Conservation (phyloP, 768 basidiomycete species). For the Tylopilus sp. region DNA sequence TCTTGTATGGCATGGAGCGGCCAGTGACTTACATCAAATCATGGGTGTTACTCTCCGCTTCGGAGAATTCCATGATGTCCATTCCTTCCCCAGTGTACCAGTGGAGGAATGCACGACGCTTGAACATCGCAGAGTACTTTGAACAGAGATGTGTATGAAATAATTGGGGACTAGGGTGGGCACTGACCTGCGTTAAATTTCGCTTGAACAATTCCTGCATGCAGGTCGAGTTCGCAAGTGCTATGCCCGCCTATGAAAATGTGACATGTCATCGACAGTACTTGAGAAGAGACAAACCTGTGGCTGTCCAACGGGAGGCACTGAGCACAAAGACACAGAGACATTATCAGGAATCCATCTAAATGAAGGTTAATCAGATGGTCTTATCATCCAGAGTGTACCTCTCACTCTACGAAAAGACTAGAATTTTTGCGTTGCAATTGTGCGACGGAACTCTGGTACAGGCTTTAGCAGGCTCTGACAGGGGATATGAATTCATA, state of each 20-base stretch:
- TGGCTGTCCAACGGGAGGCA: conserved; percentile 77
- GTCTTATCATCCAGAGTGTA: neutral
- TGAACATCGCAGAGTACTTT: conserved; percentile 80
- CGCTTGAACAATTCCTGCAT: conserved; percentile 87
- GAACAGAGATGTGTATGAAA: conserved; percentile 1
- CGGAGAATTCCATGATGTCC: conserved; percentile 80
- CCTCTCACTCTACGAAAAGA: conserved; percentile 73
- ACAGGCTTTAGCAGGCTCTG: conserved; percentile 5
- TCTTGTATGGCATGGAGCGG: conserved; percentile 3
- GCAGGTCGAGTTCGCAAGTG: conserved; percentile 73
- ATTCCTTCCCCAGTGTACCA: conserved; percentile 93
- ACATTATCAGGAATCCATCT: conserved; percentile 93
- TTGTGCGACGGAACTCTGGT: conserved; percentile 64
- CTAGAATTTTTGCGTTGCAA: conserved; percentile 72
- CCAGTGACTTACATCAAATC: conserved; percentile 67
- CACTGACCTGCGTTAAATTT: conserved; percentile 54
- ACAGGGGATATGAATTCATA: conserved; percentile 29
- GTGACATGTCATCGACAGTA: conserved; percentile 6
- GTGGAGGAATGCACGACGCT: conserved; percentile 81
- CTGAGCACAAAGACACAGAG: conserved; percentile 76
- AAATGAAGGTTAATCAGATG: conserved; percentile 2
- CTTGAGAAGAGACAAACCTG: conserved; percentile 40
- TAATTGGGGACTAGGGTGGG: neutral
- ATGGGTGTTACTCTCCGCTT: conserved; percentile 79
- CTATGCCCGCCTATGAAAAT: conserved; percentile 54